phyloP scores from a whole-genome alignment of 192 early-diverging fungal genomes.

The Chytriomyces confervae region DNA sequence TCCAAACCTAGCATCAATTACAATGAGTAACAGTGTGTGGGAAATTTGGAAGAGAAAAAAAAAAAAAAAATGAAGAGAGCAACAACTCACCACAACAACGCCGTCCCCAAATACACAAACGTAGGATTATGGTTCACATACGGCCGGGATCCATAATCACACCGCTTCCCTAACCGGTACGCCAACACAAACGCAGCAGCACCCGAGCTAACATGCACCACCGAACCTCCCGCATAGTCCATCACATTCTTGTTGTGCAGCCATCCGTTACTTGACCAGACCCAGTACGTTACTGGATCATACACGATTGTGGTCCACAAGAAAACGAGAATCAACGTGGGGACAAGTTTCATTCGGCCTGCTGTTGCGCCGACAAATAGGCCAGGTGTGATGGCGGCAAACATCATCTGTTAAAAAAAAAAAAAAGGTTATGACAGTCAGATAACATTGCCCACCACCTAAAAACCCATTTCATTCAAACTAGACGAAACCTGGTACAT shows the following conservation, averaged over 20 bases:
- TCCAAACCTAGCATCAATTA: constrained; percentile 22
- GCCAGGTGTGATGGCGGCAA: constrained; percentile 89
- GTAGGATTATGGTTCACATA: constrained; percentile 65
- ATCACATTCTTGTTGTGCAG: constrained; percentile 25
- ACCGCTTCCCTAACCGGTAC: constrained; percentile 39
- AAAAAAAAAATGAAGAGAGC: background rate
- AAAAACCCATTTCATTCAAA: constrained; percentile 64
- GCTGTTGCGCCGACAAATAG: constrained; percentile 88
- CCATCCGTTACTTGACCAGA: constrained; percentile 20
- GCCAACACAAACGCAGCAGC: constrained; percentile 68
- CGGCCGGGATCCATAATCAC: constrained; percentile 7
- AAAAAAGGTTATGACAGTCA: constrained; percentile 8
- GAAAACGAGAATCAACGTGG: constrained; percentile 87
- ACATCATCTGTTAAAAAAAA: constrained; percentile 72
- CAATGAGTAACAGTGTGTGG: too few species aligned
- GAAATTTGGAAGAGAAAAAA: too few species aligned
- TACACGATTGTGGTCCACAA: constrained; percentile 84
- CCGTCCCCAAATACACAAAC: constrained; percentile 79
- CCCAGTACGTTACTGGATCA: constrained; percentile 2
- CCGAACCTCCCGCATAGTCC: constrained; percentile 33
- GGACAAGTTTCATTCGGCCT: constrained; percentile 86
- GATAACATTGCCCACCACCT: too few species aligned
- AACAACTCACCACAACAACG: constrained; percentile 68
- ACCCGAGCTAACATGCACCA: constrained; percentile 20
- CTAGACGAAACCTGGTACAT: constrained; percentile 65